Base-by-base conservation (phyloP, 257 asterid genomes). In the Solanum commersonii region DNA sequence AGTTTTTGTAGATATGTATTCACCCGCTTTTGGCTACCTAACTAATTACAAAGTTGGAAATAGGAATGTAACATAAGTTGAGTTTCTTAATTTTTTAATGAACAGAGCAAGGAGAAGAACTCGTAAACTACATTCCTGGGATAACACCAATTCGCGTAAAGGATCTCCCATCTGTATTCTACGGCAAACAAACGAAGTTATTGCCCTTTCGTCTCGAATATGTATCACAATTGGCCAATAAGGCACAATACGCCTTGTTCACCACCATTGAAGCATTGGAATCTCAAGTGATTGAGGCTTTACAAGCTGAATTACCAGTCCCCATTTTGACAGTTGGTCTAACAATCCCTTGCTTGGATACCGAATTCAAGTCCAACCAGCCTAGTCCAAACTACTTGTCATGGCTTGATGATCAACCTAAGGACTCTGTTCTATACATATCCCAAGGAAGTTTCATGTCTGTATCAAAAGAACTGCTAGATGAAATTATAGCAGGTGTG, bases 371-470 rank as follows among this genome's bases (percentile, higher is more conserved):
- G 8, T 3, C n/a, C 15, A 68, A 87, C 34, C 44, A 88, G 1
- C n/a, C 37, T 0, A 27, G 90, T 6, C 67, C 90, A 15, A 34
- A 84, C 88, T 89, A 93, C 86, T 85, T 95, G 22, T 84, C 84
- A 4, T 96, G 98, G 98, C 87, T 96, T 23, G 89, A 93, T 90
- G 89, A 93, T 23, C 98, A 96, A 70, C 95, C 98, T 0, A 91
- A 70, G 18, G 79, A 86, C 83, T 94, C 98, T 1, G 98, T 96
- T 10, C 60, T 96, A 27, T 96, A 96, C 84, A 90, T 96, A 23
- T 93, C 98, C 0, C 89, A 93, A 84, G 98, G 98, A 8, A 94
- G 98, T 84, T 96, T 95, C 29, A 93, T 95, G 40, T 92, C 98
- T 0, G 93, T 92, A 20, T 92, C 95, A 0, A 74, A 70, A 34